phyloP scores from a whole-genome alignment of 2,329 filamentous ascomycete genomes.

The Lasiodiplodia sp. region DNA sequence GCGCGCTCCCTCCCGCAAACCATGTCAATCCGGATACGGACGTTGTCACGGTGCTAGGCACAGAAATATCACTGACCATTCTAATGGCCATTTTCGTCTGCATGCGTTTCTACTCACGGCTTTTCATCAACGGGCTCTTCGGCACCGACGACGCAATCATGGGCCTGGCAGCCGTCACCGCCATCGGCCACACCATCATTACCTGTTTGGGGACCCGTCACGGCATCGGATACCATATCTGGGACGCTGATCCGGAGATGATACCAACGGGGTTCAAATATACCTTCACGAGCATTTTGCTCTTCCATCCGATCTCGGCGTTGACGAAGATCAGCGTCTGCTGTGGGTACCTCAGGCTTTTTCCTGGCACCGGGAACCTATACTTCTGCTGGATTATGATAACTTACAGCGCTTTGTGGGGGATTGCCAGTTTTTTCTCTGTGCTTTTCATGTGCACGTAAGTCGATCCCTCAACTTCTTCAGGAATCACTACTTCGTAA shows the following conservation, averaged over 20 bases:
- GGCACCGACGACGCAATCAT: constrained; percentile 40
- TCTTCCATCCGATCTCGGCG: constrained; percentile 14
- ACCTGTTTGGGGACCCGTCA: constrained; percentile 36
- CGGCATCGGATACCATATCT: constrained; percentile 40
- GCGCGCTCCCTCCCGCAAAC: background rate
- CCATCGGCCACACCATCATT: constrained; percentile 36
- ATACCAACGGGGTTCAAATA: background rate
- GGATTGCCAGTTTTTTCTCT: constrained; percentile 37
- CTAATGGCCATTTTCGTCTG: constrained; percentile 31
- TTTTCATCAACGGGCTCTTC: constrained; percentile 37
- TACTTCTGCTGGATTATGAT: constrained; percentile 41
- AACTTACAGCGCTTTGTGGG: constrained; percentile 36
- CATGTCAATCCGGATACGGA: background rate
- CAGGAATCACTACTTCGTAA: background rate
- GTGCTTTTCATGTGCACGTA: constrained; percentile 32
- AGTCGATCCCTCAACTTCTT: background rate
- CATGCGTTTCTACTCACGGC: constrained; percentile 37
- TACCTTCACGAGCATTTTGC: constrained; percentile 30
- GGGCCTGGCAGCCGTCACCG: constrained; percentile 35
- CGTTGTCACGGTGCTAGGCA: constrained; percentile 30
- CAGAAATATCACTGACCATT: constrained; percentile 35
- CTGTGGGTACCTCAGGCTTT: constrained; percentile 40
- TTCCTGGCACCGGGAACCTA: constrained; percentile 37
- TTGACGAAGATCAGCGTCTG: constrained; percentile 40
- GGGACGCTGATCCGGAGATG: constrained; percentile 27